Evolutionary conservation across 768 basidiomycete species (phyloP), one percentile per base, ranked within the genome.

Genomic region (Harrya chromipes): DNA sequence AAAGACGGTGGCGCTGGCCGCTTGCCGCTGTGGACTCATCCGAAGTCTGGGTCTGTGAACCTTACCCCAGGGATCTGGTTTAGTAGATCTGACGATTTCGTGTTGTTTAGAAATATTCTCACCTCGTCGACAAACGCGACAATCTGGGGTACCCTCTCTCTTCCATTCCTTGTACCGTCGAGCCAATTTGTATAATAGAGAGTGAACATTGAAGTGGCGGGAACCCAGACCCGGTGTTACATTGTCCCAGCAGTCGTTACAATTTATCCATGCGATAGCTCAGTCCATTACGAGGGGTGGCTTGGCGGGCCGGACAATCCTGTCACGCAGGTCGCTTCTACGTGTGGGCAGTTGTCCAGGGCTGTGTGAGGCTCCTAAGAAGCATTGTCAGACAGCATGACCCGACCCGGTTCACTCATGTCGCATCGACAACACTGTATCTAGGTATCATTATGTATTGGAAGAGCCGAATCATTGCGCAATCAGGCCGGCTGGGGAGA

Each of bases 281-380:
- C 51, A 51, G 56, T 46, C 52, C 57, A 58, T 61, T 57, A 61
- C 58, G 61, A 51, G 50, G 45, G 29, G 11, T 45, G 38, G 37
- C 46, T 48, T 54, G 43, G 61, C 55, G 58, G 49, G n/a, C 55
- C 52, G 58, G 47, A 7, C 29, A 26, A 50, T 53, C 46, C 60
- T 43, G 62, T 51, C 52, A 44, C 37, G 27, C 33, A 46, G n/a
- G 8, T 45, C 46, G 52, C 43, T 54, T 57, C 49, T 43, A 57
- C 49, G 58, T 65, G 47, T 21, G 42, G 31, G 38, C 46, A 39
- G 52, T 50, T 47, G 43, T 40, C 36, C 47, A 59, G 57, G 52
- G 52, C 36, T 40, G 29, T 29, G 29, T 4, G 11, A 29, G 10
- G 29, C 29, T 29, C 29, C 29, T 10, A 29, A 29, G 23, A 16